Evolutionary conservation across 139 green algal species (phyloP), one percentile per base, ranked within the genome.

Genomic region (Edaphochlamys debaryana): DNA sequence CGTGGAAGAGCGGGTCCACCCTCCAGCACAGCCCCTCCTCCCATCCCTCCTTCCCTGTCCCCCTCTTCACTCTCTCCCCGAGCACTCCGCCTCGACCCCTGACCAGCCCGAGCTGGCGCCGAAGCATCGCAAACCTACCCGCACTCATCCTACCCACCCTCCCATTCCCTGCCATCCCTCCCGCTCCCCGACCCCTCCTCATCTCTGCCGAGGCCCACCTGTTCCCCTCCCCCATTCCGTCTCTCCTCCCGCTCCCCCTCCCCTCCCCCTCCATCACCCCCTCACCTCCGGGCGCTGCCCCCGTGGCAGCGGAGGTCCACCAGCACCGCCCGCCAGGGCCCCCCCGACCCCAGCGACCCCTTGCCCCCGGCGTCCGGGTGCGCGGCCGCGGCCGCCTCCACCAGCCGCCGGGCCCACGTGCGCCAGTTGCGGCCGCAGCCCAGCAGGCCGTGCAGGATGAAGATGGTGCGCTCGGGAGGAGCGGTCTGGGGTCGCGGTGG

Each of bases 221-320:
- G 11, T 15, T 23, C 9, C 15, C 48, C 48, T 23, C 20, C 50
- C 50, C 4, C 8, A 58, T 19, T 17, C 50, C 50, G 7, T 17
- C 58, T 11, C 23, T 27, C 4, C 11, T 4, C 25, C 58, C 19
- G 22, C 58, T 3, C 17, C 3, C 11, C 58, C 54, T n/a, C 54
- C 54, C 54, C 23, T 17, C 22, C 22, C 54, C 22, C 19, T 29
- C 4, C 22, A 63, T 63, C 54, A 63, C 22, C 54, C 54, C 17
- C 13, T 29, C 32, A 78, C 70, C 70, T 64, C 23, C 70, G 2
- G 2, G 70, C 71, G 56, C 85, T 92, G 25, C 41, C 77, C 2
- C 94, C 94, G 78, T 97, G 94, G 71, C 90, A 89, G 0, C 94
- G 76, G 42, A 95, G 88, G 83, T 97, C 94, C 37, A 97, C 80